Conservation (phyloP, 108 stramenopile species). For the Pseudonitzschia pungens region DNA sequence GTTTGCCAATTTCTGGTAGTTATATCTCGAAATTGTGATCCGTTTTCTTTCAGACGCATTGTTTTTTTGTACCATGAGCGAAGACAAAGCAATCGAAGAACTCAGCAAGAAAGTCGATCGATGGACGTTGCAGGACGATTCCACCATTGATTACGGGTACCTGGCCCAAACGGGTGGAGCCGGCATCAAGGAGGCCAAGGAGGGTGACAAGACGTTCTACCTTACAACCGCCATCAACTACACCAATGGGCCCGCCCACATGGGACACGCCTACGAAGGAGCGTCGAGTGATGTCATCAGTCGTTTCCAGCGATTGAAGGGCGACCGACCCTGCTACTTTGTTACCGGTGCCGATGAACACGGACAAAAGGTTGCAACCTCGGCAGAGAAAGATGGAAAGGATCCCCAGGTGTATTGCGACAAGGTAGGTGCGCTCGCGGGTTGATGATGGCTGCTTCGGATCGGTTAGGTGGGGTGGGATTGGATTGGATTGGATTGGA, state of each 20-base stretch:
- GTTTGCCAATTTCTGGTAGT: not conserved
- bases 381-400: constrained; percentile 79
- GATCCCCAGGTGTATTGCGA: constrained; percentile 93
- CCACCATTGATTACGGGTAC: constrained; percentile 72
- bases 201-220: constrained; percentile 58
- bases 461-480: no score
- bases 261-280: constrained; percentile 99
- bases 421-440: constrained; percentile 45
- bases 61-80: no score
- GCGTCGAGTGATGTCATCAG: constrained; percentile 92
- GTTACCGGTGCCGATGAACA: constrained; percentile 98
- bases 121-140: constrained; percentile 73
- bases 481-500: no score
- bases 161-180: constrained; percentile 29
- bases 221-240: constrained; percentile 99
- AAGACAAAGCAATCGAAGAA: not conserved
- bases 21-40: no score
- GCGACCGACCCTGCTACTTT: constrained; percentile 70
- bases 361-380: constrained; percentile 97
- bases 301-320: constrained; percentile 79
- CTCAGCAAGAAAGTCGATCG: constrained; percentile 42
- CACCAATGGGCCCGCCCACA: constrained; percentile 98
- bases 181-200: constrained; percentile 24
- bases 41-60: no score
- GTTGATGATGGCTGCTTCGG: no score